Conservation (phyloP, 2,329 filamentous ascomycete species). For the Colletotrichum abscissum region DNA sequence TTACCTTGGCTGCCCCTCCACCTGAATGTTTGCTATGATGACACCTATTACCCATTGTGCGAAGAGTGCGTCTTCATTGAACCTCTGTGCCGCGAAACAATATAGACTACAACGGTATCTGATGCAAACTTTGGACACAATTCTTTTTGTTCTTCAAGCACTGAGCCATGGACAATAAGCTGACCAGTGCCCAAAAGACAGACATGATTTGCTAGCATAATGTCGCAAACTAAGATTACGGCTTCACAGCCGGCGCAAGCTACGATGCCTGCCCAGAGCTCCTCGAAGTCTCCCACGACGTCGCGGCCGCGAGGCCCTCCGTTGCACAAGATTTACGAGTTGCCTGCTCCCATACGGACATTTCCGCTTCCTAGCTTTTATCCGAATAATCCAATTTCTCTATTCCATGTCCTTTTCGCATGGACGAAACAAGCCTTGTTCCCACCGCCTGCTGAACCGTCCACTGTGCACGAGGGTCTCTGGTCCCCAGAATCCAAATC, state of each 20-base stretch:
- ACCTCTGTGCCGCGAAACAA: slow-evolving; percentile 70
- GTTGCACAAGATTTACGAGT: slow-evolving; percentile 80
- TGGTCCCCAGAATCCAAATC: slow-evolving; percentile 87
- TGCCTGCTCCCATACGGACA: slow-evolving; percentile 82
- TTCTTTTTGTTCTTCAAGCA: slow-evolving; percentile 12
- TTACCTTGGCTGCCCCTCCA: slow-evolving; percentile 37
- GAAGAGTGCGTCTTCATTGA: slow-evolving; percentile 69
- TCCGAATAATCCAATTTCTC: slow-evolving; percentile 90
- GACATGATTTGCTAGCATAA: slow-evolving; percentile 59
- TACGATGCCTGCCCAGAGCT: slow-evolving; percentile 32
- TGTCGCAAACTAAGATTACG: slow-evolving; percentile 52
- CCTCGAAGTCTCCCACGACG: slow-evolving; percentile 39
- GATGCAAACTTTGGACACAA: slow-evolving; percentile 59
- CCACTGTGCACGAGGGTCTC: slow-evolving; percentile 74
- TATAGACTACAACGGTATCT: slow-evolving; percentile 99
- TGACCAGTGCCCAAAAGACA: slow-evolving; percentile 47
- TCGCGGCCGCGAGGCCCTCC: slow-evolving; percentile 50
- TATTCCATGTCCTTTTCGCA: slow-evolving; percentile 82
- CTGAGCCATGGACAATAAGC: slow-evolving; percentile 4
- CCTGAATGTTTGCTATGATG: slow-evolving; percentile 62
- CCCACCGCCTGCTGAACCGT: slow-evolving; percentile 72
- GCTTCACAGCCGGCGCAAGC: slow-evolving; percentile 24
- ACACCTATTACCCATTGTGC: slow-evolving; percentile 64
- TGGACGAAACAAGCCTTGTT: slow-evolving; percentile 81
- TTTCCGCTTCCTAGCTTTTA: slow-evolving; percentile 90